These are phyloP conservation scores for Dioszegia hungarica DNA, from an alignment of 768 basidiomycete species.

Conservation along the genomic window DNA sequence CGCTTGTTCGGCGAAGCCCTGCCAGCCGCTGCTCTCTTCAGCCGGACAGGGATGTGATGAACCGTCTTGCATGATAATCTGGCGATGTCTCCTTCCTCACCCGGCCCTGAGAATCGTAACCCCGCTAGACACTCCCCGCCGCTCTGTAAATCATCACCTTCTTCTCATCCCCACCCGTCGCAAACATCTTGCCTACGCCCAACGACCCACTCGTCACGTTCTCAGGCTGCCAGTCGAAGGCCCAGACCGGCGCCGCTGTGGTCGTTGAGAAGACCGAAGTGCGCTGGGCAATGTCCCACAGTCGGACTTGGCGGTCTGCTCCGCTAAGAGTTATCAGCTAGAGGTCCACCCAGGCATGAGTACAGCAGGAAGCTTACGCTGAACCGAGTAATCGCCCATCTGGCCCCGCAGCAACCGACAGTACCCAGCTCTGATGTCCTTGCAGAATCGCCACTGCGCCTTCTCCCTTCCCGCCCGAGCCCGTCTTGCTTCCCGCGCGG, in stretches of 20 bases:
- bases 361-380: constrained; percentile 56
- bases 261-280: constrained; percentile 36
- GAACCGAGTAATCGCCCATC: constrained; percentile 74
- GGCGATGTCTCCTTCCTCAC: too few species aligned
- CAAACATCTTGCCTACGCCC: constrained; percentile 44
- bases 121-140: constrained; percentile 34
- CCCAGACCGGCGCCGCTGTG: constrained; percentile 42
- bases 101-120: too few species aligned
- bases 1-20: too few species aligned
- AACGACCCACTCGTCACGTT: constrained; percentile 17
- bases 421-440: constrained; percentile 88
- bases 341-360: neutral
- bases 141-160: constrained; percentile 41
- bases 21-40: too few species aligned
- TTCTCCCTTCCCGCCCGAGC: constrained; percentile 57
- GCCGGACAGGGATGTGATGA: too few species aligned
- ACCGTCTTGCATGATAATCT: too few species aligned
- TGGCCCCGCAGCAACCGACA: constrained; percentile 74
- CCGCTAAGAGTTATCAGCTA: constrained; percentile 23
- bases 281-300: constrained; percentile 47
- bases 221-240: constrained; percentile 45
- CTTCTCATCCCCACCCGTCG: constrained; percentile 42
- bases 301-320: constrained; percentile 41
- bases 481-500: constrained; percentile 54
- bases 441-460: constrained; percentile 78